Evolutionary conservation across 2,329 filamentous ascomycete genomes (phyloP).

Genomic region (Epichloe elymi): DNA sequence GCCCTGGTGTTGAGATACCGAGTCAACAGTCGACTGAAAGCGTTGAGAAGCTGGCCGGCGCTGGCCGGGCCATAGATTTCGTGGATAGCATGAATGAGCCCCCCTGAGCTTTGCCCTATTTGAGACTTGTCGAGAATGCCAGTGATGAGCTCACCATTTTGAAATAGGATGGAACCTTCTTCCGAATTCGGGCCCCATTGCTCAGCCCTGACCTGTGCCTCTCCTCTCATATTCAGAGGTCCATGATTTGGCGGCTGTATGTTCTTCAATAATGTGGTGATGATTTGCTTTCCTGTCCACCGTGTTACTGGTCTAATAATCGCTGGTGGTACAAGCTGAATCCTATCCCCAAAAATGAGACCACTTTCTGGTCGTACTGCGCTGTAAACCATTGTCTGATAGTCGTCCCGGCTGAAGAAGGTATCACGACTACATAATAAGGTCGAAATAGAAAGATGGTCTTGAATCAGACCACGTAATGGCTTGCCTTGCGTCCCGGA

Average conservation of each 20-base stretch:
- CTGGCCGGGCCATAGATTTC: slow-evolving; percentile 82
- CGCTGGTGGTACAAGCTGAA: slow-evolving; percentile 69
- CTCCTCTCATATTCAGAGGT: slow-evolving; percentile 66
- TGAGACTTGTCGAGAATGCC: slow-evolving; percentile 95
- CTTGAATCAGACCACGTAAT: slow-evolving; percentile 89
- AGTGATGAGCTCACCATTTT: slow-evolving; percentile 73
- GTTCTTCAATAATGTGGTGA: slow-evolving; percentile 86
- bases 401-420: slow-evolving; percentile 77
- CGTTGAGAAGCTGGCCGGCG: slow-evolving; percentile 78
- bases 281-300: slow-evolving; percentile 95
- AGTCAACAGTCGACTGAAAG: slow-evolving; percentile 78
- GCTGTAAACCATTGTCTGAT: slow-evolving; percentile 87
- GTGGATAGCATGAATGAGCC: slow-evolving; percentile 82
- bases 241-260: slow-evolving; percentile 67
- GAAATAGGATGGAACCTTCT: slow-evolving; percentile 70
- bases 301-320: slow-evolving; percentile 66
- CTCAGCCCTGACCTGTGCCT: slow-evolving; percentile 63
- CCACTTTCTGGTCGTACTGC: slow-evolving; percentile 82
- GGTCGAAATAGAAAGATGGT: slow-evolving; percentile 92
- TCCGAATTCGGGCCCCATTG: slow-evolving; percentile 68
- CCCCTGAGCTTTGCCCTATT: slow-evolving; percentile 80
- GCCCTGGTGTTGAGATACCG: slow-evolving; percentile 85
- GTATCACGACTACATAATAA: slow-evolving; percentile 83
- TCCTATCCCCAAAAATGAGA: slow-evolving; percentile 70
- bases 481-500: slow-evolving; percentile 90